Evolutionary conservation across 805 yeast species (phyloP).

Genomic region (Pichia rugopelliculosa): DNA sequence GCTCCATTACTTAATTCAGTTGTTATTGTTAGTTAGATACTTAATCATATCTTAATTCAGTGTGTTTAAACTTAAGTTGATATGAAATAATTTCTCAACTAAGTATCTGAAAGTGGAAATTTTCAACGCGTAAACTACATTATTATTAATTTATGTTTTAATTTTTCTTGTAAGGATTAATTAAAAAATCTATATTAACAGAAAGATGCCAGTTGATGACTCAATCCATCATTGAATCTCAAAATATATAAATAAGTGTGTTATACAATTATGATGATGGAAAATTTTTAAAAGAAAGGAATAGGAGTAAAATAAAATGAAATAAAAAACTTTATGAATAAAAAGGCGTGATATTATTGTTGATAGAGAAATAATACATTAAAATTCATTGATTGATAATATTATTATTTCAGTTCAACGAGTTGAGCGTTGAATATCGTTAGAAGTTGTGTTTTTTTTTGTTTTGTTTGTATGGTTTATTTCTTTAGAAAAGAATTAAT

Average conservation of each 20-base stretch:
- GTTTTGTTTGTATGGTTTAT: background rate
- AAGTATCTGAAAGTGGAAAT: too few relatives aligned
- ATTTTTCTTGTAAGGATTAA: background rate
- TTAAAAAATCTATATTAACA: constrained; percentile 9
- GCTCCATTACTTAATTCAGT: background rate
- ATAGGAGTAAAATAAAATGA: background rate
- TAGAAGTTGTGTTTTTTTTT: background rate
- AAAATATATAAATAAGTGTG: constrained; percentile 4
- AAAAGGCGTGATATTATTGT: constrained; percentile 1
- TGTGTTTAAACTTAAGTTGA: too few relatives aligned
- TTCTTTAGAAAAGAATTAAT: constrained; percentile 1
- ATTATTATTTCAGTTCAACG: constrained; percentile 13
- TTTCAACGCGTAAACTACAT: too few relatives aligned
- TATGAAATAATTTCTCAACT: too few relatives aligned
- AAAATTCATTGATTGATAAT: constrained; percentile 6
- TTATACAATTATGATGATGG: constrained; percentile 7
- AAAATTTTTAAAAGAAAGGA: background rate
- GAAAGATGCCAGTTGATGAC: constrained; percentile 21
- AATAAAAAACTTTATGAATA: background rate
- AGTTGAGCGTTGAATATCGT: constrained; percentile 25
- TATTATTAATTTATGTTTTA: too few relatives aligned
- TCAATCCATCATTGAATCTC: constrained; percentile 16
- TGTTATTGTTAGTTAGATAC: too few relatives aligned
- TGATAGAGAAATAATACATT: constrained; percentile 3
- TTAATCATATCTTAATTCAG: too few relatives aligned